Percentiles rank a stretch among this genome's conserved stretches.
These are phyloP conservation scores for Cyclocybe cylindracea DNA, from an alignment of 768 basidiomycete genomes.

Conservation along the genomic window DNA sequence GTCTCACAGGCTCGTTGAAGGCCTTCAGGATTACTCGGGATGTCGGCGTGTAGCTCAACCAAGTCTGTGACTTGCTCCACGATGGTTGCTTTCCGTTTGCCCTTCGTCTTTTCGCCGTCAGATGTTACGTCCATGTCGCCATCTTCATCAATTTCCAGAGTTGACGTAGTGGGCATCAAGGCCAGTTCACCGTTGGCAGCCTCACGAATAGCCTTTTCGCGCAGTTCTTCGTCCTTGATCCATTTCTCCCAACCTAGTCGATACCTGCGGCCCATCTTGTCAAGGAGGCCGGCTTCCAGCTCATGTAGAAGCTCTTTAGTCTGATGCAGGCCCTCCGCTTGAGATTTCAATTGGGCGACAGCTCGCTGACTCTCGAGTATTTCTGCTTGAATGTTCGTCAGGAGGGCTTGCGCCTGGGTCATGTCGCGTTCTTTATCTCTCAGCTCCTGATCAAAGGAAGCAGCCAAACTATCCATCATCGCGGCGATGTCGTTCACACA, in stretches of 20 bases:
- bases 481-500: constrained; percentile 83
- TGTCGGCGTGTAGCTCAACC: constrained; percentile 52
- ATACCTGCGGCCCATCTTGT: constrained; percentile 82
- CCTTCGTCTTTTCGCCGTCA: constrained; percentile 49
- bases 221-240: constrained; percentile 79
- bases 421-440: constrained; percentile 90
- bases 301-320: constrained; percentile 58
- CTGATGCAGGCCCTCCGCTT: constrained; percentile 66
- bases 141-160: constrained; percentile 49
- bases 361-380: constrained; percentile 83
- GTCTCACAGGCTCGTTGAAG: constrained; percentile 56
- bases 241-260: constrained; percentile 92
- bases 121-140: constrained; percentile 35
- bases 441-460: constrained; percentile 90
- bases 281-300: constrained; percentile 64
- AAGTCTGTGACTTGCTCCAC: constrained; percentile 69
- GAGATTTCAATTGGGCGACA: constrained; percentile 65
- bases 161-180: constrained; percentile 44
- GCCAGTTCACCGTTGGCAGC: constrained; percentile 58
- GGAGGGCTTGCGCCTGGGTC: constrained; percentile 83
- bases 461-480: constrained; percentile 86
- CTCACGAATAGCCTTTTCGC: constrained; percentile 71
- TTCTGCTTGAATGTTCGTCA: constrained; percentile 86
- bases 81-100: constrained; percentile 53
- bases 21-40: constrained; percentile 59